Evolutionary conservation across 768 basidiomycete genomes (phyloP), one percentile per base, ranked within the genome.

Genomic region (Mycena kentingensis): DNA sequence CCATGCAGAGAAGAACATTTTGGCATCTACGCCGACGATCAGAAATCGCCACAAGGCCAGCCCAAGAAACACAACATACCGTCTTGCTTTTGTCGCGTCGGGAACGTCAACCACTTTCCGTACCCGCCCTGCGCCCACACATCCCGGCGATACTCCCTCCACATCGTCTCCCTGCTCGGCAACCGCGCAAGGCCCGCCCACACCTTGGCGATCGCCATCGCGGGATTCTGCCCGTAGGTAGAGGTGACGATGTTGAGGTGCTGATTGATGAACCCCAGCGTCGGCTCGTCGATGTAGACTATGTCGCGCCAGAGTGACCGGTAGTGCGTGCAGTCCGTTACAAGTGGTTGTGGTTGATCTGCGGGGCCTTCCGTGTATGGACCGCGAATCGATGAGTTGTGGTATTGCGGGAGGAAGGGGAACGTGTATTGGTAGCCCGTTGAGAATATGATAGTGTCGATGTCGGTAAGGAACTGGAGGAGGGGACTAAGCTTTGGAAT

Each of bases 211-310:
- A 57, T 25, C 1, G 60, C 63, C 5, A 65, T 24, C 1, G 60
- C 54, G 5, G 50, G 37, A 31, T 55, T 55, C 22, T 62, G 55
- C 35, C 55, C 54, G 12, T 53, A 49, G 3, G 42, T 50, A 34
- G 26, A 60, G 2, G 53, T 52, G 7, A 52, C 49, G 8, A 48
- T 57, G 12, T 53, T 47, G n/a, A 46, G 18, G 19, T 59, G 53
- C 52, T 61, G 44, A 31, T 60, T 61, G 37, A 60, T 27, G 46
- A 70, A 68, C 5, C 56, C 62, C 1, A 70, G 57, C 5, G 69
- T 67, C 1, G 70, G 68, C 35, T 71, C 67, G 3, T 67, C 63
- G 37, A 71, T 68, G 58, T 70, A 71, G 28, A 65, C 62, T 4
- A 65, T 58, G 26, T 69, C 63, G 35, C 59, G 63, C 51, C 64